Evolutionary conservation across 208 protist genomes (phyloP).

Genomic region (Acanthamoeba triangularis): DNA sequence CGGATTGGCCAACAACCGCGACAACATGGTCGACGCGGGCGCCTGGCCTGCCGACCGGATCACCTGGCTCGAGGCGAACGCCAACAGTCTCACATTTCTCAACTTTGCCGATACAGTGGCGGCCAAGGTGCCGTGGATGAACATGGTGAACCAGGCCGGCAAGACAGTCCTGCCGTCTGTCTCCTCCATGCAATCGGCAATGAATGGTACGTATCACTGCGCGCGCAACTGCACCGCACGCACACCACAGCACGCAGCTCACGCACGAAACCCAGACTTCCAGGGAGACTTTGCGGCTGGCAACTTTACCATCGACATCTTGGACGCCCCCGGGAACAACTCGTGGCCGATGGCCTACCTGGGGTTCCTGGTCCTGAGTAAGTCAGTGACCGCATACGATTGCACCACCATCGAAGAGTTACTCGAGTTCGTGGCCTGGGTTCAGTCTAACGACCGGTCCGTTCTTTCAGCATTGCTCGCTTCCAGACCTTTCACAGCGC

Average conservation of each 20-base stretch:
- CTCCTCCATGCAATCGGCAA: neutral
- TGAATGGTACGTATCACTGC: too few relatives aligned
- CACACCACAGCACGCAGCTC: too few relatives aligned
- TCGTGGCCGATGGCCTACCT: slow-evolving; percentile 61
- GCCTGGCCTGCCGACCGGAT: too few relatives aligned
- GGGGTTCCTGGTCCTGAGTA: neutral
- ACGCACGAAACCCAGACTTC: too few relatives aligned
- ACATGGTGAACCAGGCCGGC: neutral
- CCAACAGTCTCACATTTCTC: neutral
- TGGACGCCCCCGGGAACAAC: neutral
- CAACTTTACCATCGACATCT: neutral
- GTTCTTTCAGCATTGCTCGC: neutral
- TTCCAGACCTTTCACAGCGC: neutral
- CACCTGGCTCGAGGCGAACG: neutral
- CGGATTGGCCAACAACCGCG: neutral
- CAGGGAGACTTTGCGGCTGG: neutral
- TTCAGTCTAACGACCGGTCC: slow-evolving; percentile 13
- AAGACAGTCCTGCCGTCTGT: neutral
- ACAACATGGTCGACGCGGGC: neutral
- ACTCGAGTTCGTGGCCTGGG: slow-evolving; percentile 32
- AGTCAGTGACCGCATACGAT: neutral
- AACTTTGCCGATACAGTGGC: neutral
- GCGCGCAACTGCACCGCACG: too few relatives aligned
- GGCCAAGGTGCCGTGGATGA: neutral
- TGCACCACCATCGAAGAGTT: neutral